Conservation (phyloP, 2,329 filamentous ascomycete species). For the Penicillium nordicum region DNA sequence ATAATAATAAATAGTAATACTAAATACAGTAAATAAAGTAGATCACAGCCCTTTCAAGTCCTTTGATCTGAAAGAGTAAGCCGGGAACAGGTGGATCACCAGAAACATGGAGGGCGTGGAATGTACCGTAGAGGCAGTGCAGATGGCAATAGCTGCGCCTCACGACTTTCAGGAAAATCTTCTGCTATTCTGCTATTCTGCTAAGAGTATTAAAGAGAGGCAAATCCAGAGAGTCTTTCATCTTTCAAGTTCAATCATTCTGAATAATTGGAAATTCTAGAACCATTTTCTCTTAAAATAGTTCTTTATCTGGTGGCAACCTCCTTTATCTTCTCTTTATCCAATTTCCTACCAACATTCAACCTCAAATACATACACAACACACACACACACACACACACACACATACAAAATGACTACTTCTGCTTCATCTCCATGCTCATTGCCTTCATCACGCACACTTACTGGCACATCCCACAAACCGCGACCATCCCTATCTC, state of each 20-base stretch:
- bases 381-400: neutral
- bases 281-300: neutral
- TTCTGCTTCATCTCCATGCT: slow-evolving; percentile 24
- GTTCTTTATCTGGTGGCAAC: slow-evolving; percentile 21
- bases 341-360: slow-evolving; percentile 1
- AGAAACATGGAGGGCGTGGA: slow-evolving; percentile 9
- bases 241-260: neutral
- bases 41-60: neutral
- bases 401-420: slow-evolving; percentile 23
- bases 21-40: neutral
- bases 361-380: neutral
- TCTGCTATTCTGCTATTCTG: too few species aligned
- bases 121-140: slow-evolving; percentile 6
- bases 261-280: slow-evolving; percentile 1
- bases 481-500: slow-evolving; percentile 39
- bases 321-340: slow-evolving; percentile 16
- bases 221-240: neutral
- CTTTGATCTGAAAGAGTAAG: neutral
- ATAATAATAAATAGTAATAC: neutral
- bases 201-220: neutral
- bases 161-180: neutral
- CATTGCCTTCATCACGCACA: neutral
- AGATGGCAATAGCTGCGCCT: slow-evolving; percentile 5
- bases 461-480: slow-evolving; percentile 19
- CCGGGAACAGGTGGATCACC: slow-evolving; percentile 9